These are phyloP conservation scores for Colletotrichum caudatum DNA, from an alignment of 2,329 filamentous ascomycete genomes.

Conservation along the genomic window DNA sequence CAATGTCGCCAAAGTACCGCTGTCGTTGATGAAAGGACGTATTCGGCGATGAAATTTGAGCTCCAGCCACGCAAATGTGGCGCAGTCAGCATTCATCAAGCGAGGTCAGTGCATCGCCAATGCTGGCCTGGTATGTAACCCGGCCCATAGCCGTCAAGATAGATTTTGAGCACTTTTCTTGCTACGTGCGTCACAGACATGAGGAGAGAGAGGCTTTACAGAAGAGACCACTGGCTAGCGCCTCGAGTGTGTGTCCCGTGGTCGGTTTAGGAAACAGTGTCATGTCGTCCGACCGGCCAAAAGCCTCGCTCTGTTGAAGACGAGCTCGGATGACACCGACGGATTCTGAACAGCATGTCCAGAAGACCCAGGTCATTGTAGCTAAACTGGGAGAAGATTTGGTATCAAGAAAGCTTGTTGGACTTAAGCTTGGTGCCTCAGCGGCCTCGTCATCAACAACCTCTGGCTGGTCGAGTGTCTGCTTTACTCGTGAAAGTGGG, in stretches of 20 bases:
- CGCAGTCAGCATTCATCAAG: slow-evolving; percentile 27
- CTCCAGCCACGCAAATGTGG: slow-evolving; percentile 42
- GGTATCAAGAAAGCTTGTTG: background rate
- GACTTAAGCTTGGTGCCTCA: background rate
- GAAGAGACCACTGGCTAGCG: background rate
- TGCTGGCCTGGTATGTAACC: background rate
- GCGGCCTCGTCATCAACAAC: background rate
- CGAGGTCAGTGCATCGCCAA: background rate
- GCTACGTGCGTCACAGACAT: background rate
- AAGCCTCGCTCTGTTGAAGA: slow-evolving; percentile 10
- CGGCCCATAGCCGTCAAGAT: background rate
- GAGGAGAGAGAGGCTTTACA: background rate
- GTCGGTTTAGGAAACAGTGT: background rate
- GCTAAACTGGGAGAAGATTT: background rate
- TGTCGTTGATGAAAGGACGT: slow-evolving; percentile 27
- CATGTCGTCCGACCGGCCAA: background rate
- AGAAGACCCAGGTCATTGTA: background rate
- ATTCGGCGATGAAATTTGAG: slow-evolving; percentile 37
- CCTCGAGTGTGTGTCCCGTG: background rate
- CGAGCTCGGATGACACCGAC: slow-evolving; percentile 23
- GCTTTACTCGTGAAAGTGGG: background rate
- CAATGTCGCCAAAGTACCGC: background rate
- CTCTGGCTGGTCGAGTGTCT: background rate
- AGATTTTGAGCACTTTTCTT: background rate
- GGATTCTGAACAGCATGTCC: background rate